A percentile compares a stretch with the other conserved stretches of the same genome.
Conservation (phyloP, 2,329 filamentous ascomycete species). For the Fusarium virguliforme region DNA sequence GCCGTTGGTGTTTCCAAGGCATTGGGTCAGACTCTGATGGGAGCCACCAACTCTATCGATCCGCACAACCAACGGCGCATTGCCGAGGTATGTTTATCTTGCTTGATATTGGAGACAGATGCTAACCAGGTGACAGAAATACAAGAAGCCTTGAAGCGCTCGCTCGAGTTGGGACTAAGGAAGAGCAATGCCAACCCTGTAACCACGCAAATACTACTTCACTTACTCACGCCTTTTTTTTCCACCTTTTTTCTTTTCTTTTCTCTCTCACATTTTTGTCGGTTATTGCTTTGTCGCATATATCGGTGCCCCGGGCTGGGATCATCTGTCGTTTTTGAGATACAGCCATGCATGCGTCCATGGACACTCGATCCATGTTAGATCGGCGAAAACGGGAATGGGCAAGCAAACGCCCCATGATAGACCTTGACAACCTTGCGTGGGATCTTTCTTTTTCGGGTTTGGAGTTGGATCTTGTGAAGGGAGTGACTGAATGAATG, state of each 20-base stretch:
- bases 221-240: constrained; percentile 14
- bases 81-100: constrained; percentile 84
- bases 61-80: constrained; percentile 84
- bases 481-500: constrained; percentile 3
- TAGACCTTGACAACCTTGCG: constrained; percentile 40
- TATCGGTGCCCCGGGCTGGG: constrained; percentile 34
- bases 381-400: constrained; percentile 43
- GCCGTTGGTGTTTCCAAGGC: constrained; percentile 92
- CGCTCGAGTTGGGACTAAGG: neutral
- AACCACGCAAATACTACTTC: constrained; percentile 10
- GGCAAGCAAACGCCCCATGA: constrained; percentile 38
- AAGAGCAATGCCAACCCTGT: too few relatives aligned
- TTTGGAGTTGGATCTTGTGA: constrained; percentile 38
- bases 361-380: constrained; percentile 40
- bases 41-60: constrained; percentile 93
- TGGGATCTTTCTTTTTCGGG: constrained; percentile 14
- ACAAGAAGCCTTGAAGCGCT: constrained; percentile 61
- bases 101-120: neutral
- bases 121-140: constrained; percentile 60
- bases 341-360: constrained; percentile 31
- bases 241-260: constrained; percentile 16
- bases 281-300: constrained; percentile 26
- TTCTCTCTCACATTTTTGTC: constrained; percentile 2
- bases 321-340: constrained; percentile 39
- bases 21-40: constrained; percentile 89